Percentiles rank a stretch among this genome's conserved stretches.
phyloP scores from a whole-genome alignment of 2,329 filamentous ascomycete species.

The Colletotrichum theobromicola region DNA sequence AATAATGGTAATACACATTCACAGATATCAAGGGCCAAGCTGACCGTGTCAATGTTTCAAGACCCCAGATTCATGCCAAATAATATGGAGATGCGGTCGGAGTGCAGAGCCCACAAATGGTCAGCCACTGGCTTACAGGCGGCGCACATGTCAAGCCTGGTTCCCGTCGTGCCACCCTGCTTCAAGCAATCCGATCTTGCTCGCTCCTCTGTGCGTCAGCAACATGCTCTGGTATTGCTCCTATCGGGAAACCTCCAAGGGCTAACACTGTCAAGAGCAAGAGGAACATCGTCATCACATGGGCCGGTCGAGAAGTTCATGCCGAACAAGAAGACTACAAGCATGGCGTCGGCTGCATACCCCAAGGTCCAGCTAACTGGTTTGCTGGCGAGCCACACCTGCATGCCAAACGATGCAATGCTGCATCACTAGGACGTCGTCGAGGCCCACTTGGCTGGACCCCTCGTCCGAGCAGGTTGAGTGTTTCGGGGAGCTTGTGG shows the following conservation, averaged over 20 bases:
- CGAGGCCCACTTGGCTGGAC: constrained; percentile 12
- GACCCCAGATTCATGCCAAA: too few species aligned
- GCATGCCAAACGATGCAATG: constrained; percentile 19
- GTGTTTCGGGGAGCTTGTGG: constrained; percentile 7
- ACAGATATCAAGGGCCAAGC: not conserved
- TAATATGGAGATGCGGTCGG: not conserved
- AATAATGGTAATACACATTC: rapidly evolving
- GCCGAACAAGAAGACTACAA: not conserved
- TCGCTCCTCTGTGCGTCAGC: not conserved
- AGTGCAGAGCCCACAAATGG: not conserved
- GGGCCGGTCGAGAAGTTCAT: not conserved
- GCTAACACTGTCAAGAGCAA: not conserved
- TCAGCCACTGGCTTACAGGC: not conserved
- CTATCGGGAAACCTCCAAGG: not conserved
- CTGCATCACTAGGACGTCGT: constrained; percentile 11
- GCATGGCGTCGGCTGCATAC: not conserved
- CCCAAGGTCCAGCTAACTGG: not conserved
- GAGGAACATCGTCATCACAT: constrained; percentile 3
- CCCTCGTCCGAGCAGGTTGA: not conserved
- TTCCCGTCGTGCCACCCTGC: not conserved
- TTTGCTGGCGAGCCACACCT: constrained; percentile 8
- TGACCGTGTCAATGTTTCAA: not conserved
- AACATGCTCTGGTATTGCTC: not conserved
- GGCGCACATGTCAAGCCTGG: not conserved
- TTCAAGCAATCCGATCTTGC: not conserved